Conservation (phyloP, 108 stramenopile genomes). For the Cyclotella choctawhatcheeana region DNA sequence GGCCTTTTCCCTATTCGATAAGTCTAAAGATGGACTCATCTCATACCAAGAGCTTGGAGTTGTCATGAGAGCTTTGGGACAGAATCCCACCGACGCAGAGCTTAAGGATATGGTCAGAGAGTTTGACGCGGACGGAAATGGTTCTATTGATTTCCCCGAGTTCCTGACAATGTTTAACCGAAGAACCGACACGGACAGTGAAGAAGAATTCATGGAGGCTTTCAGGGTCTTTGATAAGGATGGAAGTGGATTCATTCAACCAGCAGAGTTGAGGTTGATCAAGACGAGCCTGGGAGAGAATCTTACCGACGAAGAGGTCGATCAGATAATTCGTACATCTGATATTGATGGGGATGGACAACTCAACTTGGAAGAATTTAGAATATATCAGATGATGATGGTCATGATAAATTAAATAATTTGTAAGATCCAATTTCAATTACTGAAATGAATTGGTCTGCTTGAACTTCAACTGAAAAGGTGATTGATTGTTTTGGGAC, state of each 20-base stretch:
- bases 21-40: slow-evolving; percentile 81
- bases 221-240: slow-evolving; percentile 91
- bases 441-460: too few relatives aligned
- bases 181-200: slow-evolving; percentile 78
- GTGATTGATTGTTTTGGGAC: too few relatives aligned
- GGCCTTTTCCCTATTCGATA: slow-evolving; percentile 88
- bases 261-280: slow-evolving; percentile 89
- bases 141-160: slow-evolving; percentile 88
- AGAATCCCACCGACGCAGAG: slow-evolving; percentile 91
- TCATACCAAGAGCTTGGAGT: slow-evolving; percentile 92
- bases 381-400: too few relatives aligned
- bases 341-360: slow-evolving; percentile 79
- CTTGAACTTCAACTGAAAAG: too few relatives aligned
- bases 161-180: slow-evolving; percentile 81
- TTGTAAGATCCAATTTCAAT: too few relatives aligned
- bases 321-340: slow-evolving; percentile 90
- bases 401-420: too few relatives aligned
- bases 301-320: slow-evolving; percentile 91
- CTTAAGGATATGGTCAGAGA: slow-evolving; percentile 85
- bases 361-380: slow-evolving; percentile 83
- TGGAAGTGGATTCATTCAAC: slow-evolving; percentile 89
- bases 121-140: slow-evolving; percentile 87
- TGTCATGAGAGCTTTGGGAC: slow-evolving; percentile 91
- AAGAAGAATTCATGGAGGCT: slow-evolving; percentile 87
- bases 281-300: slow-evolving; percentile 91